Evolutionary conservation across 2,329 filamentous ascomycete species (phyloP).

Genomic region (Penicillium janthinellum): DNA sequence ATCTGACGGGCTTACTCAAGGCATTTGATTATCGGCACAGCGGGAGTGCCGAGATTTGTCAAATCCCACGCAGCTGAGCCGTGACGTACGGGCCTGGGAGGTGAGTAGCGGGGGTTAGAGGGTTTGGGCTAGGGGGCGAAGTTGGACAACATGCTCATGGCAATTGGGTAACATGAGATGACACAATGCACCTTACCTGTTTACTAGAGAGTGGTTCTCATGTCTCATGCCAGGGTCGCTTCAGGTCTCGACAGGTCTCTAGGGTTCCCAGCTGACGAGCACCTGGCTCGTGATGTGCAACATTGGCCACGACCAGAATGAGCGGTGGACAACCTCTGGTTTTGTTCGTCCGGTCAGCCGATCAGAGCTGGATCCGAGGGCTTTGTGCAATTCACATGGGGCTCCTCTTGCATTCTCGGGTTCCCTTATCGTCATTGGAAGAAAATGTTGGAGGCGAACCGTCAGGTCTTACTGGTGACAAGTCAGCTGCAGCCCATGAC

Average conservation of each 20-base stretch:
- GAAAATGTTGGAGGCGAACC: neutral
- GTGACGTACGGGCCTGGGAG: neutral
- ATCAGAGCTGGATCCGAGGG: constrained; percentile 19
- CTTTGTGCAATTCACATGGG: constrained; percentile 34
- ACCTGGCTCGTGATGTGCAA: constrained; percentile 28
- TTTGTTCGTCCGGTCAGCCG: constrained; percentile 26
- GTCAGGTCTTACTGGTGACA: constrained; percentile 1
- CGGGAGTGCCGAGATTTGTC: constrained; percentile 56
- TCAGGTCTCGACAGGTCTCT: neutral
- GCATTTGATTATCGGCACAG: constrained; percentile 86
- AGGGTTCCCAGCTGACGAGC: constrained; percentile 25
- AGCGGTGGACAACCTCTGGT: constrained; percentile 18
- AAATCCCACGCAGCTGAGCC: constrained; percentile 28
- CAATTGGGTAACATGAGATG: constrained; percentile 23
- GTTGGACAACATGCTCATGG: constrained; percentile 30
- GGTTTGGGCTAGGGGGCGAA: constrained; percentile 11
- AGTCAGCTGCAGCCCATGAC: constrained; percentile 12
- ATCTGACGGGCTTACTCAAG: constrained; percentile 77
- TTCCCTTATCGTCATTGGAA: constrained; percentile 17
- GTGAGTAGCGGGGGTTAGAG: neutral
- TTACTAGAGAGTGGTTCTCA: constrained; percentile 1
- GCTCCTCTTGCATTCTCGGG: constrained; percentile 6
- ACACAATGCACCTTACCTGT: constrained; percentile 16
- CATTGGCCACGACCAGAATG: constrained; percentile 20
- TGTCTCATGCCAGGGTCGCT: neutral